These are phyloP conservation scores for Torulaspora pretoriensis DNA, from an alignment of 1,139 yeast genomes.

Conservation along the genomic window DNA sequence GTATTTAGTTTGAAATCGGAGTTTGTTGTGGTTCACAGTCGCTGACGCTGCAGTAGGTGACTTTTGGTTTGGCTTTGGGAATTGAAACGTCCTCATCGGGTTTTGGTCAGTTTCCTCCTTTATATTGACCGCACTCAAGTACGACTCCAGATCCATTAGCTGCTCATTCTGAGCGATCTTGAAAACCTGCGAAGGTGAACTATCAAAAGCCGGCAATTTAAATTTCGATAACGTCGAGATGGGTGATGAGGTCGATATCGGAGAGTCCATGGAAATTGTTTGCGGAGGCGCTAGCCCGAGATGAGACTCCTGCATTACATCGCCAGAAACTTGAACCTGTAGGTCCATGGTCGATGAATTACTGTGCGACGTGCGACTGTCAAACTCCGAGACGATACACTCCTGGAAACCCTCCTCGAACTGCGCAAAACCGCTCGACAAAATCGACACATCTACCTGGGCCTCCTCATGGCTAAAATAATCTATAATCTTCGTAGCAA, in stretches of 20 bases:
- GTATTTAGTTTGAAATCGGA: constrained; percentile 29
- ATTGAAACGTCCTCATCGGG: constrained; percentile 21
- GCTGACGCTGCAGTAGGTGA: background rate
- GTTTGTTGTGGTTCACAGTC: constrained; percentile 18
- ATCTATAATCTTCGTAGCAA: constrained; percentile 47
- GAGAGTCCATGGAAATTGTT: constrained; percentile 25
- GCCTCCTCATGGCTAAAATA: constrained; percentile 21
- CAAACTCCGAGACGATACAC: constrained; percentile 16
- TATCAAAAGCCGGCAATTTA: constrained; percentile 33
- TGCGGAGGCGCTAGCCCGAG: constrained; percentile 16
- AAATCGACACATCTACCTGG: constrained; percentile 34
- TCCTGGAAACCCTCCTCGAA: constrained; percentile 33
- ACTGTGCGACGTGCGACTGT: constrained; percentile 3
- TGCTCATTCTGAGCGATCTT: constrained; percentile 47
- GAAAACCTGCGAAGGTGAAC: constrained; percentile 32
- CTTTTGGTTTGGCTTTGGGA: constrained; percentile 20
- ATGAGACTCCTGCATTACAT: constrained; percentile 13
- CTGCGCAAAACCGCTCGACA: constrained; percentile 38
- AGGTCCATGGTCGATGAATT: constrained; percentile 4
- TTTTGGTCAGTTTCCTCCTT: constrained; percentile 25
- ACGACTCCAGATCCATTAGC: constrained; percentile 35
- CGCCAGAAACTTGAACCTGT: constrained; percentile 10
- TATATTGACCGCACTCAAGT: constrained; percentile 32
- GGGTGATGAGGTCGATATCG: constrained; percentile 34
- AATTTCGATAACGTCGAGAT: constrained; percentile 38